These are phyloP conservation scores for Fagopyrum tataricum DNA, from an alignment of 148 eudicot genomes.

Conservation along the genomic window DNA sequence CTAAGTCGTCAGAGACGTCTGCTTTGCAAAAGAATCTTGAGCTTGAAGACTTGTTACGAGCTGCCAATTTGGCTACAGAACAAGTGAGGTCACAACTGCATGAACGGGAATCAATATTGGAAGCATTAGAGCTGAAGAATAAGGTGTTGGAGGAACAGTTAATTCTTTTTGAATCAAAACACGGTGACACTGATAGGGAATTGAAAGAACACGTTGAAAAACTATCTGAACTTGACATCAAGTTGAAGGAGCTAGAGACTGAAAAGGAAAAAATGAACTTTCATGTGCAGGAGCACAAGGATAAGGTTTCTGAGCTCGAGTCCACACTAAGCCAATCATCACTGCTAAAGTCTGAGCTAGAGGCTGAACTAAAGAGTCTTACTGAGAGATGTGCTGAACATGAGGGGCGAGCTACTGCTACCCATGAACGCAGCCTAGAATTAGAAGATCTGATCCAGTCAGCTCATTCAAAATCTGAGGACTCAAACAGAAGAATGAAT, in stretches of 20 bases:
- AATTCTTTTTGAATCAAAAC: conserved; percentile 33
- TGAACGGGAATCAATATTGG: conserved; percentile 29
- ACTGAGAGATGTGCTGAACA: conserved; percentile 39
- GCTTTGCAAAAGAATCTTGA: conserved; percentile 36
- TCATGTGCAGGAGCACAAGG: conserved; percentile 26
- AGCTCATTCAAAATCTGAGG: conserved; percentile 1
- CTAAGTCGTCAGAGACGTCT: conserved; percentile 33
- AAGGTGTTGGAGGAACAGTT: conserved; percentile 39
- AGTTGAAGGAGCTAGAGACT: conserved; percentile 27
- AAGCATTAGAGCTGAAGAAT: conserved; percentile 30
- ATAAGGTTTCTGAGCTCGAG: conserved; percentile 34
- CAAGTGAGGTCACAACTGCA: conserved; percentile 35
- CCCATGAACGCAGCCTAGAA: conserved; percentile 41
- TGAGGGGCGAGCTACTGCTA: conserved; percentile 37
- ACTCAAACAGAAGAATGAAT: conserved; percentile 11
- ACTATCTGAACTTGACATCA: conserved; percentile 21
- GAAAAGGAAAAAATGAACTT: conserved; percentile 31
- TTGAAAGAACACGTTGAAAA: conserved; percentile 29
- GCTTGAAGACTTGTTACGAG: conserved; percentile 34
- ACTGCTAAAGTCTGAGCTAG: conserved; percentile 35
- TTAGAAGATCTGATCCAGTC: conserved; percentile 4
- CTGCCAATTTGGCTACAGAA: conserved; percentile 31
- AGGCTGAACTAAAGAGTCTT: conserved; percentile 36
- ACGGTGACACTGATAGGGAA: conserved; percentile 30
- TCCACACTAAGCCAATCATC: conserved; percentile 30